phyloP scores from a whole-genome alignment of 441 rosid genomes.

The Viola pubescens region DNA sequence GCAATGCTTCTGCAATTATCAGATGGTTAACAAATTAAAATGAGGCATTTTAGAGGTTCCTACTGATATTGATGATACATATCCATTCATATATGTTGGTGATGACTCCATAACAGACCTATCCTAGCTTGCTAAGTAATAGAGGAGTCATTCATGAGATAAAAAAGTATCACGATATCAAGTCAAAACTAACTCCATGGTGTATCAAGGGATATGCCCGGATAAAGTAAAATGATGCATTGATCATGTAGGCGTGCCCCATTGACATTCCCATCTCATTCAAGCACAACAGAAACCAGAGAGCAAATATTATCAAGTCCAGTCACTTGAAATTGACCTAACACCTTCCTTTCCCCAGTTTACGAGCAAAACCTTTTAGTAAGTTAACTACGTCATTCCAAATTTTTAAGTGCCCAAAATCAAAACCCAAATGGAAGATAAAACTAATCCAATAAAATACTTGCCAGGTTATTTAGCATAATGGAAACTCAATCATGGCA shows the following conservation, averaged over 20 bases:
- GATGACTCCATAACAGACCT: neutral
- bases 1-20: constrained; percentile 46
- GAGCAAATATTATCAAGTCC: neutral
- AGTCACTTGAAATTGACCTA: neutral
- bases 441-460: neutral
- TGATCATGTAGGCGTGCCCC: neutral
- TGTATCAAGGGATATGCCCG: constrained; percentile 5
- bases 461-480: constrained; percentile 1
- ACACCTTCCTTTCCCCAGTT: constrained; percentile 2
- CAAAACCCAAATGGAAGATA: neutral
- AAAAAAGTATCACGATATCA: too few relatives aligned
- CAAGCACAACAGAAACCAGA: neutral
- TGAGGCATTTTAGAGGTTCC: constrained; percentile 2
- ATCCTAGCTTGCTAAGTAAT: too few relatives aligned
- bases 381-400: neutral
- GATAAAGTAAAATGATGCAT: constrained; percentile 1
- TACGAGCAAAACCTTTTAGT: constrained; percentile 3
- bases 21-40: constrained; percentile 3
- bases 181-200: neutral
- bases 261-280: neutral
- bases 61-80: neutral
- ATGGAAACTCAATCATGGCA: neutral
- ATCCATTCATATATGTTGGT: neutral
- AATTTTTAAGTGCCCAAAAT: neutral
- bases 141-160: too few relatives aligned